Evolutionary conservation across 805 yeast genomes (phyloP), one percentile per base, ranked within the genome.

Genomic region (Candida alai): DNA sequence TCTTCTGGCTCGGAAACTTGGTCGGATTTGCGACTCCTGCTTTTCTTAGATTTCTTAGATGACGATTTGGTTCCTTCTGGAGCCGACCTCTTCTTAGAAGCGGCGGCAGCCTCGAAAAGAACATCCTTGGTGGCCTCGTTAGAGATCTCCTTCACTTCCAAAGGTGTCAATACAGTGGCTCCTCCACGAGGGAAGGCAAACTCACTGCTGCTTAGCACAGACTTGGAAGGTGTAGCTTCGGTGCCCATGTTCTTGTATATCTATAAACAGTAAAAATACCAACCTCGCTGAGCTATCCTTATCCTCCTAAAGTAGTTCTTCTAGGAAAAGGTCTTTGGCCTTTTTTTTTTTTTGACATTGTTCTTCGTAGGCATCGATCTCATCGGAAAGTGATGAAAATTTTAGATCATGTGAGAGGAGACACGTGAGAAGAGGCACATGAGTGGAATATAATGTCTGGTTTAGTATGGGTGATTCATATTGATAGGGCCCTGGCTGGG

Each of bases 121-220:
- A 85, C 93, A 62, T 93, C 98, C 43, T 75, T 76, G 15, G 89
- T 80, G 31, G 90, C 99, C 59, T 90, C 95, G 54, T 87, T 88
- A 25, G 95, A 81, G 33, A 90, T 90, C 54, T 87, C 93, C 56
- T 87, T 88, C 45, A 87, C 78, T 61, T 93, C 99, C 45, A 93
- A 65, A 5, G 97, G 88, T 3, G 95, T 76, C 51, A 93, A 72
- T 17, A 78, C 85, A 18, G 90, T 75, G 9, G 82, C 78, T 32
- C 98, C 98, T 48, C 98, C 98, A 77, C 99, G 84, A 32, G 98
- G 98, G 55, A 93, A 93, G 9, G 83, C 69, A 26, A 70, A 64
- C 38, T 80, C 85, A 39, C 58, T 64, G 46, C 62, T 64, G 35
- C 58, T 57, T 33, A 65, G 50, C 27, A 54, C 52, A 25, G 65